Evolutionary conservation across 73 alveolate genomes (phyloP).

Genomic region (Tetrahymena thermophila): DNA sequence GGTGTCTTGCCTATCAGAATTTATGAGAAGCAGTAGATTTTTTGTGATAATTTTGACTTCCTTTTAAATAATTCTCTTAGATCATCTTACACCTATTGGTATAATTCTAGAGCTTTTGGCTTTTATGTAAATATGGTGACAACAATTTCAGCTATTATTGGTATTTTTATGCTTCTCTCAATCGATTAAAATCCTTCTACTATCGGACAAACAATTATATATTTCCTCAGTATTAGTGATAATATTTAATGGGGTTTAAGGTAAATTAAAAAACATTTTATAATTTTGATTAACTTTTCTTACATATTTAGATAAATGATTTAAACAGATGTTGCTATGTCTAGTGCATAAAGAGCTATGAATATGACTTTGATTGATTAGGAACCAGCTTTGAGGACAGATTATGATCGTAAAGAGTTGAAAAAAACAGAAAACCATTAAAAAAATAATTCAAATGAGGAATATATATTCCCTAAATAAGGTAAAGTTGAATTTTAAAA

Average conservation of each 20-base stretch:
- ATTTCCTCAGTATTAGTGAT: background rate
- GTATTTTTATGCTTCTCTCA: conserved; percentile 3
- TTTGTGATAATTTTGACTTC: conserved; percentile 1
- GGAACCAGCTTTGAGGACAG: background rate
- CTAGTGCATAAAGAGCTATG: conserved; percentile 7
- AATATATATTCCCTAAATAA: conserved; percentile 41
- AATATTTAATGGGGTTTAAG: conserved; percentile 7
- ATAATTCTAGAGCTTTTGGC: conserved; percentile 9
- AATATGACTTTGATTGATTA: background rate
- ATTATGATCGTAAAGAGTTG: background rate
- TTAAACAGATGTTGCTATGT: background rate
- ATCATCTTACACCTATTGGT: conserved; percentile 1
- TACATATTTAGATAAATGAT: conserved; percentile 1
- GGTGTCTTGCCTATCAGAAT: conserved; percentile 10
- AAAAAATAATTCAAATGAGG: background rate
- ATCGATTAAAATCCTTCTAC: background rate
- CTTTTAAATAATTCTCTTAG: background rate
- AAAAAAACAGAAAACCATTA: background rate
- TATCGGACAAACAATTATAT: background rate
- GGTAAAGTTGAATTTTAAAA: conserved; percentile 57
- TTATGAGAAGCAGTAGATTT: background rate
- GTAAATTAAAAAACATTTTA: background rate
- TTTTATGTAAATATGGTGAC: background rate
- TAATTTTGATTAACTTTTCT: background rate
- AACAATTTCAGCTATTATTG: background rate